Percentiles rank a stretch among this genome's conserved stretches.
Evolutionary conservation across 1,284 basidiomycete genomes (phyloP).

Genomic region (Blastosporella zonata): DNA sequence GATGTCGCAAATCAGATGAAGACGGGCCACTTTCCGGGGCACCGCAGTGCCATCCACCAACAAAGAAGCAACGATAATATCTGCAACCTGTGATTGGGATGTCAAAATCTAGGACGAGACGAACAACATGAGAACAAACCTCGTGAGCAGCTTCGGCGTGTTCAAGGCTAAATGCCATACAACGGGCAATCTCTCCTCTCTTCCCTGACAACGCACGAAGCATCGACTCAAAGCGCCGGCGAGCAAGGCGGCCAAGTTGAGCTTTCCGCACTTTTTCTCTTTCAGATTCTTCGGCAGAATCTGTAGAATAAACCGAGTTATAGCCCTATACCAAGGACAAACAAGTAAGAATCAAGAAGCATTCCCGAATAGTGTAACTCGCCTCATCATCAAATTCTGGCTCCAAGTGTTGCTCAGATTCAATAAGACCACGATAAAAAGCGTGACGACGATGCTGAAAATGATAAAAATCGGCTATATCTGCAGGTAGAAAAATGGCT

Average conservation of each 20-base stretch:
- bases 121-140: conserved; percentile 39
- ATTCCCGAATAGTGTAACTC: conserved; percentile 23
- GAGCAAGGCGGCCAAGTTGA: conserved; percentile 72
- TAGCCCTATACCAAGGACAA: conserved; percentile 60
- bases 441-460: conserved; percentile 75
- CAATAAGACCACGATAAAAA: conserved; percentile 75
- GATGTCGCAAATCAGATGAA: conserved; percentile 96
- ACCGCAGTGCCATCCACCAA: conserved; percentile 87
- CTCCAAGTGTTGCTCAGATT: conserved; percentile 55
- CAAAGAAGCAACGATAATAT: conserved; percentile 83
- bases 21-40: conserved; percentile 91
- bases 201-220: conserved; percentile 83
- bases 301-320: conserved; percentile 90
- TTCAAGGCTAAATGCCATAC: conserved; percentile 94
- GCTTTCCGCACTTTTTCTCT: conserved; percentile 74
- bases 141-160: conserved; percentile 93
- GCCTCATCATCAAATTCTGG: conserved; percentile 87
- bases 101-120: not conserved
- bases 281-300: conserved; percentile 93
- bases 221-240: conserved; percentile 86
- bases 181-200: conserved; percentile 87
- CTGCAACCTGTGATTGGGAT: conserved; percentile 59
- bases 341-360: conserved; percentile 8
- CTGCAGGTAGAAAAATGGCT: not conserved
- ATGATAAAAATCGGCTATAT: not conserved